Percentiles rank a stretch among this genome's conserved stretches.
phyloP scores from a whole-genome alignment of 2,329 filamentous ascomycete genomes.

The Alternaria panax region DNA sequence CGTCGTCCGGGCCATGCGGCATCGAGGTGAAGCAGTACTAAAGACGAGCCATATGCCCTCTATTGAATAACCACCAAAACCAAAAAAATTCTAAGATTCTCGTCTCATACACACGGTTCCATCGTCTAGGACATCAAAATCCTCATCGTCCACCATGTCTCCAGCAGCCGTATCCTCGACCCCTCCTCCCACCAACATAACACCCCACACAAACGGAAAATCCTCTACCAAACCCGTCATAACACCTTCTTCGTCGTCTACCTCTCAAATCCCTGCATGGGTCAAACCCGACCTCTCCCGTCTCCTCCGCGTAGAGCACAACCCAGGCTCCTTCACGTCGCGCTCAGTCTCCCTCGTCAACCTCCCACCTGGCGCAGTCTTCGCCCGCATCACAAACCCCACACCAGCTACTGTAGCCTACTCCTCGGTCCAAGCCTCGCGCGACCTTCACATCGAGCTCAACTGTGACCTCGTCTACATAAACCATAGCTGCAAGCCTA shows the following conservation, averaged over 20 bases:
- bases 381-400: constrained; percentile 58
- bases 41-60: constrained; percentile 8
- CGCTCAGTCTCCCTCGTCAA: constrained; percentile 58
- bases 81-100: neutral
- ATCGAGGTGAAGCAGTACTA: constrained; percentile 15
- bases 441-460: constrained; percentile 61
- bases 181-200: constrained; percentile 20
- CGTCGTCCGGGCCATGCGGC: neutral
- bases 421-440: constrained; percentile 60
- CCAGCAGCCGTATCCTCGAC: constrained; percentile 36
- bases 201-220: constrained; percentile 28
- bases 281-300: constrained; percentile 49
- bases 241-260: constrained; percentile 23
- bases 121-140: neutral
- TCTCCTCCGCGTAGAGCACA: constrained; percentile 50
- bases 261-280: constrained; percentile 42
- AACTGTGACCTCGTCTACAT: constrained; percentile 65
- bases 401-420: constrained; percentile 57
- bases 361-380: constrained; percentile 60
- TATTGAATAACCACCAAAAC: neutral
- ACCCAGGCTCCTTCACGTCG: constrained; percentile 51
- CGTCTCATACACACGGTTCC: neutral
- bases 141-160: constrained; percentile 29
- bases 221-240: constrained; percentile 28
- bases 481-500: constrained; percentile 64